These are phyloP conservation scores for Adansonia madagascariensis DNA, from an alignment of 441 rosid species.

Conservation along the genomic window DNA sequence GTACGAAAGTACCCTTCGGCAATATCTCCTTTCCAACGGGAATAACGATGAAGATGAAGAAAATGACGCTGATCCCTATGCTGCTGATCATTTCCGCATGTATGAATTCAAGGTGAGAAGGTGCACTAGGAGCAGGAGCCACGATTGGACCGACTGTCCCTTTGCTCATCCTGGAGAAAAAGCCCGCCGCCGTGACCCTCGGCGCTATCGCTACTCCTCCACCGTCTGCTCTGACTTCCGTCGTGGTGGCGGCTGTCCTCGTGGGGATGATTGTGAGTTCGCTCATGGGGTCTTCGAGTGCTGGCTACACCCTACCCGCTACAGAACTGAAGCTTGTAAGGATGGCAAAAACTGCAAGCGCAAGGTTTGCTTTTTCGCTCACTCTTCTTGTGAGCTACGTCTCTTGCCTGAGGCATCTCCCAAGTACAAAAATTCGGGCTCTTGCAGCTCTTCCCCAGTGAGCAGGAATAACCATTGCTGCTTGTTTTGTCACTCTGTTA, in stretches of 20 bases:
- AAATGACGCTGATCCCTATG: conserved; percentile 57
- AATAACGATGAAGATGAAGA: conserved; percentile 34
- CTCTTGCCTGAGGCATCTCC: conserved; percentile 48
- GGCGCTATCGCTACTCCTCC: conserved; percentile 61
- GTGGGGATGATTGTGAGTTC: conserved; percentile 81
- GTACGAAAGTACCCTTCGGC: conserved; percentile 28
- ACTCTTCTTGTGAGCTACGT: conserved; percentile 76
- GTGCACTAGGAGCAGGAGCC: conserved; percentile 84
- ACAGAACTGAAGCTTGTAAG: conserved; percentile 86
- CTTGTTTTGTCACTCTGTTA: conserved; percentile 47
- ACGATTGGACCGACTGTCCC: conserved; percentile 96
- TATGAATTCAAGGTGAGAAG: conserved; percentile 82
- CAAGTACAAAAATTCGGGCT: conserved; percentile 16
- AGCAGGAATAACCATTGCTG: conserved; percentile 48
- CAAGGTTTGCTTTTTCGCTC: conserved; percentile 88
- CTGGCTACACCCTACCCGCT: conserved; percentile 89
- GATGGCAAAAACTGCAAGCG: conserved; percentile 80
- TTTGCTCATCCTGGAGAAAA: conserved; percentile 84
- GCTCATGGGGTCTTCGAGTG: conserved; percentile 93
- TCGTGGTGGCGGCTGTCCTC: conserved; percentile 66
- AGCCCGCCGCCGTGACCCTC: conserved; percentile 86
- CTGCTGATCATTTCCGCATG: conserved; percentile 84
- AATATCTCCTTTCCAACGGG: conserved; percentile 44
- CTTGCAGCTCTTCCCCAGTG: conserved; percentile 7
- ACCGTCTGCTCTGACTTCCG: conserved; percentile 69